Evolutionary conservation across 257 asterid species (phyloP), one percentile per base, ranked within the genome.

Genomic region (Oldenlandia corymbosa): DNA sequence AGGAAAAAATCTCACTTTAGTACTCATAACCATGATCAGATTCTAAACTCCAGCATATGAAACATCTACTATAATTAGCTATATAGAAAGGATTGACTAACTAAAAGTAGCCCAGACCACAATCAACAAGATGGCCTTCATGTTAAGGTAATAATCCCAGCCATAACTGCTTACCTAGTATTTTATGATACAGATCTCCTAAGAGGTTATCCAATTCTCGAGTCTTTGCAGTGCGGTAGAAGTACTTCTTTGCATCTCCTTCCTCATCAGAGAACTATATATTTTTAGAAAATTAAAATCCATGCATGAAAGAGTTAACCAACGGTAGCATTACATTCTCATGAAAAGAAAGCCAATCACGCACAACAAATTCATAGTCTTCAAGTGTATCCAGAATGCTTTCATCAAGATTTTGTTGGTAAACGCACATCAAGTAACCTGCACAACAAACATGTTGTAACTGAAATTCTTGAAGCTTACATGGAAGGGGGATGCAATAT

Each of bases 401-500:
- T 70, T 82, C 87, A 65, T 73, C 87, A 51, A 92, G 86, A 77
- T 81, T 90, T 73, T 89, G 94, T 72, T 80, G 87, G 79, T 78
- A 87, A 73, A 92, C 79, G 80, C 97, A 87, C 94, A 92, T 76
- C 72, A 92, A 81, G 97, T 89, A 92, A 64, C 99, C 99, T 92
- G 88, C 81, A 74, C 56, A 71, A 43, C 27, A 54, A 71, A 66
- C n/a, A 26, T 39, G 26, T 26, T 50, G 10, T 17, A 26, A 52
- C 31, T 18, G 31, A 34, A 24, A 32, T 47, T 27, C 10, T 4
- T 32, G 11, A 43, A 26, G 55, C 55, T 43, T 43, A 27, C 37
- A 30, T n/a, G 18, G 42, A 42, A 14, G n/a, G 28, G 27, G 45
- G 37, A 13, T 26, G 27, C 54, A 43, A 45, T 43, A 26, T 61